These are phyloP conservation scores for Sporisorium exsertum DNA, from an alignment of 1,284 basidiomycete species.

Conservation along the genomic window DNA sequence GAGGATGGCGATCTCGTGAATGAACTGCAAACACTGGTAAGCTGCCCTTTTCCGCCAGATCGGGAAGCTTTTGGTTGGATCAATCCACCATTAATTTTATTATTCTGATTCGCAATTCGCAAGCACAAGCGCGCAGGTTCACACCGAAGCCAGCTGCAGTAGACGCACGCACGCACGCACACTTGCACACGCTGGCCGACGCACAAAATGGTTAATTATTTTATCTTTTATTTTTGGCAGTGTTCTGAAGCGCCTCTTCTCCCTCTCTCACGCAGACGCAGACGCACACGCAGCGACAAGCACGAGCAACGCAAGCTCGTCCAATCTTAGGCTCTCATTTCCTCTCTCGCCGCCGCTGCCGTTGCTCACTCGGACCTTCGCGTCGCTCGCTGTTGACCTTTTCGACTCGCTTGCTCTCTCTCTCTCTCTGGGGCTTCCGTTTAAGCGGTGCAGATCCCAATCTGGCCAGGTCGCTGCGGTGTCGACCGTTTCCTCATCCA, in stretches of 20 bases:
- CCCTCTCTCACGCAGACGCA: conserved; percentile 2
- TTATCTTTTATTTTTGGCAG: too few relatives aligned
- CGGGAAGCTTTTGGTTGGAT: not conserved
- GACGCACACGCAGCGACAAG: conserved; percentile 3
- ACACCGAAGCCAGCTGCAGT: too few relatives aligned
- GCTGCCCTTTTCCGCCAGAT: not conserved
- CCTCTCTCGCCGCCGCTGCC: not conserved
- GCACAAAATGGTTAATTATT: too few relatives aligned
- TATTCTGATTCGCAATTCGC: not conserved
- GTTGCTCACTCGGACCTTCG: not conserved
- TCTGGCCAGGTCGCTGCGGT: not conserved
- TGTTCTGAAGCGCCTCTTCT: not conserved
- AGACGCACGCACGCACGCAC: not conserved
- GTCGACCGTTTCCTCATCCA: conserved; percentile 3
- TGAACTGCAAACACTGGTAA: not conserved
- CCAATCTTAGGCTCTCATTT: not conserved
- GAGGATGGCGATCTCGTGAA: not conserved
- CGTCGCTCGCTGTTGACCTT: conserved; percentile 8
- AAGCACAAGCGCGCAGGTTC: conserved; percentile 3
- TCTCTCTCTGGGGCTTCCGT: not conserved
- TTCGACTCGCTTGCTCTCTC: not conserved
- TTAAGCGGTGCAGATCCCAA: conserved; percentile 4
- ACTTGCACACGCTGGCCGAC: not conserved
- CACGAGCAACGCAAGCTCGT: not conserved
- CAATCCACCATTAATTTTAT: not conserved